These are phyloP conservation scores for Limonium bicolor DNA, from an alignment of 148 eudicot genomes.

Conservation along the genomic window DNA sequence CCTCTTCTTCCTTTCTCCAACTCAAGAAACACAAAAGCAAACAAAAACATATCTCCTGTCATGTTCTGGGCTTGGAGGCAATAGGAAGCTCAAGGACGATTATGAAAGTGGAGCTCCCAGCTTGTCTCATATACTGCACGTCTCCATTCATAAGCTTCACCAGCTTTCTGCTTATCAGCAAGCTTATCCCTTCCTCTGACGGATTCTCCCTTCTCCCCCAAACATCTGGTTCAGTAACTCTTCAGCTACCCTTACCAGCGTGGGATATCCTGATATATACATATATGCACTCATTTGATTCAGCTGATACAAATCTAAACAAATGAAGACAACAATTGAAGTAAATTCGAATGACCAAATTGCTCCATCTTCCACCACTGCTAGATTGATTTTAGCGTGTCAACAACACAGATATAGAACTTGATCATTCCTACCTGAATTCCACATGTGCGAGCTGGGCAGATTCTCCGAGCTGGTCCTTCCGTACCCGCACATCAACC, in stretches of 20 bases:
- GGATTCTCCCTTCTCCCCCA: constrained; percentile 34
- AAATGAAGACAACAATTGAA: too few relatives aligned
- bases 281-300: too few relatives aligned
- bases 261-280: constrained; percentile 57
- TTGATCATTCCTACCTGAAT: constrained; percentile 64
- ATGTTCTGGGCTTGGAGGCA: constrained; percentile 14
- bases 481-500: constrained; percentile 32
- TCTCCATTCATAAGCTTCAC: constrained; percentile 95
- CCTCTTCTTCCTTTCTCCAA: too few relatives aligned
- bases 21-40: too few relatives aligned
- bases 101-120: constrained; percentile 61
- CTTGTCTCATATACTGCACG: constrained; percentile 65
- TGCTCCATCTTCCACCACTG: too few relatives aligned
- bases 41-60: too few relatives aligned
- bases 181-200: constrained; percentile 75
- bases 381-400: too few relatives aligned
- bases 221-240: constrained; percentile 72
- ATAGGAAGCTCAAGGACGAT: constrained; percentile 61
- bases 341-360: too few relatives aligned
- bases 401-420: too few relatives aligned
- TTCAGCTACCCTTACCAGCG: constrained; percentile 71
- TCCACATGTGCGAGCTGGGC: constrained; percentile 70
- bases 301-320: too few relatives aligned
- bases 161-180: constrained; percentile 58
- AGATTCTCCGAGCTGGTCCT: constrained; percentile 50